These are phyloP conservation scores for Phytophthora pisi DNA, from an alignment of 352 stramenopile species.

Conservation along the genomic window DNA sequence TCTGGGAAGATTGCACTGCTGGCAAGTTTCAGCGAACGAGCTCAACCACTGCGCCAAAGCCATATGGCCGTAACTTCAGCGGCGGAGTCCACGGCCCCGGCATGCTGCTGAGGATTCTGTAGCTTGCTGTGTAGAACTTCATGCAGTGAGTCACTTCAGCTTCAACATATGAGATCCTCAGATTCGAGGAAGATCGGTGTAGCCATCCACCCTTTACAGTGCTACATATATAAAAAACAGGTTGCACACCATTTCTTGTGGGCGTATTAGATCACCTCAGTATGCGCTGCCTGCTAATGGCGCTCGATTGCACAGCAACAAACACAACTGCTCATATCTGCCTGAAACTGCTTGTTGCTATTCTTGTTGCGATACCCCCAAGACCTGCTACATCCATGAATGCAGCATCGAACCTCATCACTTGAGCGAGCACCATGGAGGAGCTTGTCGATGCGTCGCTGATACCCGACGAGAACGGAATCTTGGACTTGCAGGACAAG, in stretches of 20 bases:
- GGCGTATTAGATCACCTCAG: background rate
- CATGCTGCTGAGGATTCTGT: background rate
- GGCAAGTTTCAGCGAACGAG: conserved; percentile 24
- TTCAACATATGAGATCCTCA: background rate
- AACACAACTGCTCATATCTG: background rate
- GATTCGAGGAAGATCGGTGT: background rate
- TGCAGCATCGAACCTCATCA: background rate
- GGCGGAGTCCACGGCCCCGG: background rate
- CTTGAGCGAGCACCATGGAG: conserved; percentile 48
- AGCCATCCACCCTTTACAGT: background rate
- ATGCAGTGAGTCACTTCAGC: background rate
- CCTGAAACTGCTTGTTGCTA: background rate
- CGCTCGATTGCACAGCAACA: background rate
- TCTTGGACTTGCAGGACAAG: conserved; percentile 77
- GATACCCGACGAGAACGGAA: conserved; percentile 66
- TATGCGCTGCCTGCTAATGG: no score
- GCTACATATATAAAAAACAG: no score
- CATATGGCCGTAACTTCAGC: conserved; percentile 10
- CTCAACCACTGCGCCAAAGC: conserved; percentile 9
- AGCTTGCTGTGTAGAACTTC: no score
- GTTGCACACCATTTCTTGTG: no score
- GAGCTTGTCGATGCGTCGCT: conserved; percentile 74
- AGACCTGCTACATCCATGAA: background rate
- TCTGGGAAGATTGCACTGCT: conserved; percentile 1
- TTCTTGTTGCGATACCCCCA: background rate